Percentiles rank a stretch among this genome's conserved stretches.
Conservation (phyloP, 164 flowering plant species). For the Annona squamosa region DNA sequence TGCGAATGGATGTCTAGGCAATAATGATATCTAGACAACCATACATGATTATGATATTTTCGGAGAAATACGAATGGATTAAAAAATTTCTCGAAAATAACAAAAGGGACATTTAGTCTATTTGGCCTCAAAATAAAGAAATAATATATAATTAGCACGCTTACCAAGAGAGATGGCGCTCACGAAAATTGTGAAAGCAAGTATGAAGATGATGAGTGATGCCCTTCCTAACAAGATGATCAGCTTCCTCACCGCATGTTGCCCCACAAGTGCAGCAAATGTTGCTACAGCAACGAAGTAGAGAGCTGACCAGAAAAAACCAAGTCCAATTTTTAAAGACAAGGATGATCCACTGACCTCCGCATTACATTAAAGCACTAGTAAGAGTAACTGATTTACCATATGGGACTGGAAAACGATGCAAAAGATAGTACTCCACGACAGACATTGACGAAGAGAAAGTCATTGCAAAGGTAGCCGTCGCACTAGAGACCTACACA, state of each 20-base stretch:
- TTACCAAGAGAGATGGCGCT: conserved; percentile 88
- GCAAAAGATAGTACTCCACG: conserved; percentile 84
- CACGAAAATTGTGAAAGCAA: conserved; percentile 73
- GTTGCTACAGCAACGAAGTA: conserved; percentile 77
- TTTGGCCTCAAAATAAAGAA: neutral
- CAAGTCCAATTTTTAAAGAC: neutral
- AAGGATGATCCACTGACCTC: neutral
- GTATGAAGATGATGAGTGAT: conserved; percentile 85
- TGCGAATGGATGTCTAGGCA: too few relatives aligned
- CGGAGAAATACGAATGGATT: too few relatives aligned
- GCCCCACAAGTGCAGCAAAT: conserved; percentile 85
- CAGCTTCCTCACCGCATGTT: conserved; percentile 68
- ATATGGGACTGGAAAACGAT: conserved; percentile 92
- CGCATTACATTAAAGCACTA: neutral
- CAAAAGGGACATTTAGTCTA: too few relatives aligned
- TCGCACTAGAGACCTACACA: conserved; percentile 91
- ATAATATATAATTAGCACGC: conserved; percentile 4
- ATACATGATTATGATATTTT: too few relatives aligned
- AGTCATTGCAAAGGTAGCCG: conserved; percentile 96
- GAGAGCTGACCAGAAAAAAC: conserved; percentile 43
- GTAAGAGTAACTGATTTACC: conserved; percentile 29
- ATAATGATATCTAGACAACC: too few relatives aligned
- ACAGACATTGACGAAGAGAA: conserved; percentile 99
- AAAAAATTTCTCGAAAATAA: neutral
- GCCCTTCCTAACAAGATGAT: conserved; percentile 75